Evolutionary conservation across 192 early-diverging fungal species (phyloP).

Genomic region (Coemansia sp.): DNA sequence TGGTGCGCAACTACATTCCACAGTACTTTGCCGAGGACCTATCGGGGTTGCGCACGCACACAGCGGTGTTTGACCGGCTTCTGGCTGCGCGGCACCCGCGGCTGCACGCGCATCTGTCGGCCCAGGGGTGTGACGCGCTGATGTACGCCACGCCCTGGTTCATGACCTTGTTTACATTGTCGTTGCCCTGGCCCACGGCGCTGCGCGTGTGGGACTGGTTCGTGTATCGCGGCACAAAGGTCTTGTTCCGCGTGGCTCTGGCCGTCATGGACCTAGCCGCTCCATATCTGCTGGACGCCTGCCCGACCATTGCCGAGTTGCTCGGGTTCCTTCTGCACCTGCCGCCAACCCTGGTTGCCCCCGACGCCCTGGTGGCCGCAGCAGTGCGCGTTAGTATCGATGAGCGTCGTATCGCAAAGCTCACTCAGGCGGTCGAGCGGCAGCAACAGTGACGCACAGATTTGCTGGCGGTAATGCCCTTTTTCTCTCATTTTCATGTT

Average conservation of each 20-base stretch:
- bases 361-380: constrained; percentile 63
- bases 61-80: constrained; percentile 75
- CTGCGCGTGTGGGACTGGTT: constrained; percentile 94
- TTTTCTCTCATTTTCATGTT: no score
- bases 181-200: constrained; percentile 83
- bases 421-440: constrained; percentile 24
- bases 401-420: constrained; percentile 52
- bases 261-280: constrained; percentile 65
- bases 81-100: constrained; percentile 65
- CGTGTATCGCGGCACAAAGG: constrained; percentile 73
- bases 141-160: constrained; percentile 97
- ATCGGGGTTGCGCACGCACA: constrained; percentile 74
- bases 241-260: constrained; percentile 77
- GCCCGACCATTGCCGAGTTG: constrained; percentile 72
- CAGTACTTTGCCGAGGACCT: constrained; percentile 78
- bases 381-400: constrained; percentile 70
- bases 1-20: constrained; percentile 68
- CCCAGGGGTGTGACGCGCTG: constrained; percentile 75
- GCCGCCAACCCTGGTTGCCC: constrained; percentile 53
- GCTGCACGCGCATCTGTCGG: constrained; percentile 66
- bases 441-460: no score
- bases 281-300: constrained; percentile 67
- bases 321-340: constrained; percentile 77
- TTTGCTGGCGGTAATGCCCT: no score
- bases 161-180: constrained; percentile 83